A percentile compares a stretch with the other conserved stretches of the same genome.
Evolutionary conservation across 345 rosid genomes (phyloP).

Genomic region (Gossypium bickii): DNA sequence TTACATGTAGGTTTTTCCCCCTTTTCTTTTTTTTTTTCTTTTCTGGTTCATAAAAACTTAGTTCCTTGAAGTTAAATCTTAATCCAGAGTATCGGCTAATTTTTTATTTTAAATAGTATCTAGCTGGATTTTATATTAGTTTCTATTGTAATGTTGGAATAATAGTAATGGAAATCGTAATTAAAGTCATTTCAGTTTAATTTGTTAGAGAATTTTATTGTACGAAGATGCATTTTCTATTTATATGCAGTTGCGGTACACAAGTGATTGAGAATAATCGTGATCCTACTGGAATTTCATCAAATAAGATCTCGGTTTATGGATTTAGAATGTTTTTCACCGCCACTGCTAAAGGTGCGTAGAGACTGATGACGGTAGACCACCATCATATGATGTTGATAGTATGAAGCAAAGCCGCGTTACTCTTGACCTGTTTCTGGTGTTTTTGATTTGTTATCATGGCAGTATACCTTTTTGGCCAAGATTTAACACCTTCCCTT

Average conservation of each 20-base stretch:
- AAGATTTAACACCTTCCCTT: neutral
- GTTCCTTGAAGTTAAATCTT: neutral
- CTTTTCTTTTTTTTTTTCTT: neutral
- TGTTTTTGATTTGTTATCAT: neutral
- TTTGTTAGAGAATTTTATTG: constrained; percentile 1
- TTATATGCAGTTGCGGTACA: constrained; percentile 38
- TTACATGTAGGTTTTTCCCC: neutral
- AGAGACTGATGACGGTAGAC: neutral
- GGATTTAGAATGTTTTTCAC: constrained; percentile 73
- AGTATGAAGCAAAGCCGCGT: neutral
- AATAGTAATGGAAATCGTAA: neutral
- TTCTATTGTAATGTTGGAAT: neutral
- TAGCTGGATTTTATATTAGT: neutral
- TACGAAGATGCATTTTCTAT: constrained; percentile 16
- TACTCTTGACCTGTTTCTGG: neutral
- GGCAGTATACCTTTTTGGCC: neutral
- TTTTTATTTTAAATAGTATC: neutral
- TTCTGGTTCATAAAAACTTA: neutral
- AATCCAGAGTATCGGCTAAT: neutral
- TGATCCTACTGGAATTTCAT: constrained; percentile 27
- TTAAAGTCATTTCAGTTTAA: neutral
- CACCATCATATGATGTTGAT: neutral
- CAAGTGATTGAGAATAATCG: constrained; percentile 31
- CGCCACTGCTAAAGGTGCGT: constrained; percentile 52
- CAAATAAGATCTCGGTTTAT: constrained; percentile 45